Evolutionary conservation across 2,329 filamentous ascomycete species (phyloP), one percentile per base, ranked within the genome.

Genomic region (Penicillium sp.): DNA sequence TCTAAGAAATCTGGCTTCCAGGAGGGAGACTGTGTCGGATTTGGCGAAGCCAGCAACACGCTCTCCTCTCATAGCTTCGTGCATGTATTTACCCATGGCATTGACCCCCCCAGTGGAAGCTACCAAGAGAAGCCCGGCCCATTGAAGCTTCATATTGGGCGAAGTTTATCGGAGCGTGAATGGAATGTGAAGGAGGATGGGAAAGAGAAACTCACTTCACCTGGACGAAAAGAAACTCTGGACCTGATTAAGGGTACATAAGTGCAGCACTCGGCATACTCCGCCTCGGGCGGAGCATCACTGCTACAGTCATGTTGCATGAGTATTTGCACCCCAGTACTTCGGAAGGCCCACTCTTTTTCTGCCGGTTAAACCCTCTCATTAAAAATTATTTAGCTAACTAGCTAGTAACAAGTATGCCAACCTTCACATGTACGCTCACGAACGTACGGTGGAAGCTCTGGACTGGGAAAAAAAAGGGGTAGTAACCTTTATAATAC

Each of bases 11-110:
- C 20, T 4, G 48, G 56, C n/a, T n/a, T 18, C 20, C 35, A 53
- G 2, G 39, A 38, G 3, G 56, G 49, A 4, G 29, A 29, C 56
- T 34, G 35, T 59, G 35, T 59, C 52, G 24, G 31, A n/a, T 24
- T 50, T 38, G 3, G 52, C 56, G 2, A 39, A 57, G 37, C 56
- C 56, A 35, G 56, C 56, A 13, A 60, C 26, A 32, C 56, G 52
- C 14, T 50, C 45, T 3, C 31, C 35, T 35, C 39, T 55, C 55
- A 59, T 59, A 6, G 56, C 56, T 9, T 59, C 49, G 7, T 29
- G n/a, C 56, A 59, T 56, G 35, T 49, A 59, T 24, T 50, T 8
- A 13, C 37, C 44, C 52, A 58, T 43, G 10, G 46, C 56, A 34
- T 59, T 53, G n/a, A 44, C 44, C 10, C 49, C 44, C 8, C 44